Percentiles rank a stretch among this genome's conserved stretches.
Evolutionary conservation across 371 early-diverging fungal genomes (phyloP).

Genomic region (Chytridium lagenaria): DNA sequence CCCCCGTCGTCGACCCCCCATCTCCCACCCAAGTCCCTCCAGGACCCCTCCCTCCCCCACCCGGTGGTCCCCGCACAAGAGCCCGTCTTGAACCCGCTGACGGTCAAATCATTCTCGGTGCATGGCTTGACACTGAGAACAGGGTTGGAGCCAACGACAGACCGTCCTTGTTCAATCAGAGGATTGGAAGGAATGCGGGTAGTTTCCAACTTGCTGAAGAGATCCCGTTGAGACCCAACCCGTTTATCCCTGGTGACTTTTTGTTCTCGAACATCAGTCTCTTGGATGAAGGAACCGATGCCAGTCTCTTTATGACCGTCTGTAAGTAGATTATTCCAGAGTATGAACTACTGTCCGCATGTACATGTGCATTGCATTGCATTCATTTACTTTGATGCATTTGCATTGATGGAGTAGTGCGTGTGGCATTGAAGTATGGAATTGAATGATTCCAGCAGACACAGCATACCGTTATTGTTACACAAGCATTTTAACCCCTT

Average conservation of each 20-base stretch:
- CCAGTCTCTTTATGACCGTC: slow-evolving; percentile 31
- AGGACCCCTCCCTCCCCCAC: no score
- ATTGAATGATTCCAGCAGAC: no score
- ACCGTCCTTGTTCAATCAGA: slow-evolving; percentile 21
- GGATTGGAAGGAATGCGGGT: slow-evolving; percentile 32
- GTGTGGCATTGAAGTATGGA: no score
- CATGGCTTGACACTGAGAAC: slow-evolving; percentile 14
- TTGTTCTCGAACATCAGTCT: slow-evolving; percentile 9
- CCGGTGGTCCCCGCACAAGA: no score
- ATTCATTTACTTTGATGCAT: no score
- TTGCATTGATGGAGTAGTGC: no score
- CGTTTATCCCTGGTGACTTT: slow-evolving; percentile 10
- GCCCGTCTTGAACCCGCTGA: slow-evolving; percentile 16
- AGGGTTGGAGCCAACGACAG: slow-evolving; percentile 9
- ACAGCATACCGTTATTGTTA: no score
- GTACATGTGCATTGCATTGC: no score
- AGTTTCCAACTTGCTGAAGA: slow-evolving; percentile 26
- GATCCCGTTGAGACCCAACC: slow-evolving; percentile 19
- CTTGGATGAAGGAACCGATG: slow-evolving; percentile 28
- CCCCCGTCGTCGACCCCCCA: no score
- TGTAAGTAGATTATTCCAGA: slow-evolving; percentile 24
- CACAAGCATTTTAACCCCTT: no score
- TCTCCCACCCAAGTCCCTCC: no score
- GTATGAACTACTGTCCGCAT: no score
- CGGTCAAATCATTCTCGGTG: slow-evolving; percentile 9